These are phyloP conservation scores for Geotrichum candidum DNA, from an alignment of 1,139 yeast genomes.

Conservation along the genomic window DNA sequence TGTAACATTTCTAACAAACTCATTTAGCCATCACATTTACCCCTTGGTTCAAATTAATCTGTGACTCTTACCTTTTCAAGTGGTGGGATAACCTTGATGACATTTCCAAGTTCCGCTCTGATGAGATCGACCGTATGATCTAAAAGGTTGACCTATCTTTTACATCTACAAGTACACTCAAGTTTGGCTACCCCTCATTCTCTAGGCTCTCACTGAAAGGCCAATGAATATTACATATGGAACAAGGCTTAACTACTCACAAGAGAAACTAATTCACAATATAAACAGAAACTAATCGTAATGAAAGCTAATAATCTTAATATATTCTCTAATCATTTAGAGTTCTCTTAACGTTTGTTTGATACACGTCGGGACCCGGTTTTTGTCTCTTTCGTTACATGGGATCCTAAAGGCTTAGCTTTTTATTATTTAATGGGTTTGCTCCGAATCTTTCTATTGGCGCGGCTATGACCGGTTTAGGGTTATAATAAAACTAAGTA, in stretches of 20 bases:
- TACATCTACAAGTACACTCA: neutral
- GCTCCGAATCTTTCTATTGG: neutral
- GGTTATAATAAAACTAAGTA: neutral
- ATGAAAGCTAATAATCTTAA: neutral
- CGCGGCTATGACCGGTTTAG: neutral
- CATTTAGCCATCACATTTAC: constrained; percentile 56
- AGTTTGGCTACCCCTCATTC: neutral
- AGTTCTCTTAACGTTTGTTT: neutral
- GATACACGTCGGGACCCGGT: neutral
- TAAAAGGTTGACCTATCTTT: constrained; percentile 8
- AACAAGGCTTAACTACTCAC: neutral
- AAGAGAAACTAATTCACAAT: neutral
- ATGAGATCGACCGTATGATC: constrained; percentile 27
- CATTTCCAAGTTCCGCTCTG: constrained; percentile 40
- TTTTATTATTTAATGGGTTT: neutral
- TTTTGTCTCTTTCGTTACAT: neutral
- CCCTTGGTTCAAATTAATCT: constrained; percentile 96
- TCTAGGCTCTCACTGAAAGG: neutral
- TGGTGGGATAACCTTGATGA: constrained; percentile 85
- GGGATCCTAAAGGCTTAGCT: neutral
- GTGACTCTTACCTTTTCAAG: constrained; percentile 79
- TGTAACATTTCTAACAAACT: constrained; percentile 10
- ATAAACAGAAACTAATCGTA: neutral
- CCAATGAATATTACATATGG: neutral
- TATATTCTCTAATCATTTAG: neutral